Base-by-base conservation (phyloP, 495 filamentous ascomycete genomes). In the Podospora appendiculata region DNA sequence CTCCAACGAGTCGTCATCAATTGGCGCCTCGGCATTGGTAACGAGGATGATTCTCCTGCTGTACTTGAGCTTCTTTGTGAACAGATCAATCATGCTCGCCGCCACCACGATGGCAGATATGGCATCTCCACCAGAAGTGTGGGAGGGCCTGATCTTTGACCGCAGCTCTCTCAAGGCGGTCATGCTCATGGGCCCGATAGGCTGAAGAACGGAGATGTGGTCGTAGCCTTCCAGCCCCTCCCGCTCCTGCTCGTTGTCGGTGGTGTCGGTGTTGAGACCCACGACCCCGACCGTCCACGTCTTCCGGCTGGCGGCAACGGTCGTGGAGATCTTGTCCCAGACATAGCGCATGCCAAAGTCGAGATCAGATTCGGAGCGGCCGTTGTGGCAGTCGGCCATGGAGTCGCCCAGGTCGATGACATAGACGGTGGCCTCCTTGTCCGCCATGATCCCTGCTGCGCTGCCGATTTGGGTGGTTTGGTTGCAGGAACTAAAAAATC, bases 381-480 rank as follows among this genome's bases (percentile, higher is more conserved):
- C 90, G 74, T 84, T 74, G 55, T 80, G 79, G 54, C 75, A 79
- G 60, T 88, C 74, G 43, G 79, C 85, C 88, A 95, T 97, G 16
- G 93, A 88, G 55, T 67, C 70, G 46, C 88, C 90, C 19, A 95
- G 75, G 67, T 97, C 92, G 45, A 99, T 67, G 59, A 97, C 83
- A 68, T 94, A 99, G 13, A 97, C 83, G 6, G 88, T 90, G 11
- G 90, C 88, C 70, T 96, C 88, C 67, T 99, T 99, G 45, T 89
- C 86, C 33, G 93, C 88, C 93, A 98, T 98, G 40, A 51, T 71
- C 25, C 25, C 25, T 25, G 45, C 32, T 43, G 41, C 6, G 45
- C 32, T 43, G 41, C 6, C n/a, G 10, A 41, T 44, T 32, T 4
- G 36, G 39, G 9, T 7, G 32, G 25, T 40, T 11, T 11, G 35